Evolutionary conservation across 331 rosid genomes (phyloP).

Genomic region (Phaseolus coccineus): DNA sequence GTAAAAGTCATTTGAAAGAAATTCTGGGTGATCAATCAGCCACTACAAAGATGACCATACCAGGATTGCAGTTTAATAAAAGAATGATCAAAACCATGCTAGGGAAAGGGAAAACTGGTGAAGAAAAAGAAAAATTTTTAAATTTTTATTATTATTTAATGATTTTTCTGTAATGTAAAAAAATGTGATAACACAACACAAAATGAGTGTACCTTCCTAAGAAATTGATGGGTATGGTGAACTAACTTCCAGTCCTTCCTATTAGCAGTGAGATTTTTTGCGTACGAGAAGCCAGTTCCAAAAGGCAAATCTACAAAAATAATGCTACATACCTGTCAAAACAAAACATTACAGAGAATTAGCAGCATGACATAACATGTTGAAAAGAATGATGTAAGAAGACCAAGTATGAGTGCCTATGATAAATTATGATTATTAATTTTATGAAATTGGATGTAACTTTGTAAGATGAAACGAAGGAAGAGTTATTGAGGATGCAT

Average conservation of each 20-base stretch:
- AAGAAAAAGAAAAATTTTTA: too few species aligned
- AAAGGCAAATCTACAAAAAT: constrained; percentile 64
- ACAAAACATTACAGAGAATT: too few species aligned
- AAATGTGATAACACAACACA: too few species aligned
- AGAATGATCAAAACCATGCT: background rate
- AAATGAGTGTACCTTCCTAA: constrained; percentile 41
- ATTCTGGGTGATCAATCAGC: constrained; percentile 60
- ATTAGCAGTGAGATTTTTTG: constrained; percentile 26
- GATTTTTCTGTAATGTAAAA: too few species aligned
- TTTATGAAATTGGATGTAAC: too few species aligned
- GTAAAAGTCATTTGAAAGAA: constrained; percentile 54
- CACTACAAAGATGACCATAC: constrained; percentile 50
- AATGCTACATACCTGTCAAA: constrained; percentile 49
- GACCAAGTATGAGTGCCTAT: too few species aligned
- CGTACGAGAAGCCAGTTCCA: constrained; percentile 65
- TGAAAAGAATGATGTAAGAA: too few species aligned
- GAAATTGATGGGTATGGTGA: constrained; percentile 51
- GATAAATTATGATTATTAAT: too few species aligned
- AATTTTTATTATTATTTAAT: too few species aligned
- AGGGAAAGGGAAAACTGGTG: too few species aligned
- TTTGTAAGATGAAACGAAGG: too few species aligned
- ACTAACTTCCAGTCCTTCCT: constrained; percentile 47
- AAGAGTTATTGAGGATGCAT: background rate
- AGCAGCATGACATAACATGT: too few species aligned
- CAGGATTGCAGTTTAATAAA: background rate